A percentile compares a stretch with the other conserved stretches of the same genome.
Conservation (phyloP, 1,139 yeast species). For the Blastobotrys serpentis region DNA sequence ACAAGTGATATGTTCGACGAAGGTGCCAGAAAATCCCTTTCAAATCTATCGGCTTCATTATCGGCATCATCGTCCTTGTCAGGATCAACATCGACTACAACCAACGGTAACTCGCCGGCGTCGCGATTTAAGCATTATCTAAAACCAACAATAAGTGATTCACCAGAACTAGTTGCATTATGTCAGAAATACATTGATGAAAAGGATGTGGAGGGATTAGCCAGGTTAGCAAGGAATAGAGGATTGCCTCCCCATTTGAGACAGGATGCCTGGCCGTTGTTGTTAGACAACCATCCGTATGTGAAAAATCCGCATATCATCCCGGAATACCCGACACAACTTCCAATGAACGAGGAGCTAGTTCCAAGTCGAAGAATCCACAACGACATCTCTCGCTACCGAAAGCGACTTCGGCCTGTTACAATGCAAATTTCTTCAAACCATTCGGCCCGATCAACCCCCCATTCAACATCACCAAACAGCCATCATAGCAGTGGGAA, state of each 20-base stretch:
- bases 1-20: slow-evolving; percentile 7
- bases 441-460: slow-evolving; percentile 23
- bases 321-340: slow-evolving; percentile 46
- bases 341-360: slow-evolving; percentile 17
- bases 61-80: slow-evolving; percentile 32
- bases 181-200: slow-evolving; percentile 46
- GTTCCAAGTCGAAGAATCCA: slow-evolving; percentile 34
- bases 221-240: slow-evolving; percentile 74
- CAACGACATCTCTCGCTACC: slow-evolving; percentile 37
- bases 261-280: slow-evolving; percentile 78
- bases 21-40: slow-evolving; percentile 22
- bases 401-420: slow-evolving; percentile 20
- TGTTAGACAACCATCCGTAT: slow-evolving; percentile 80
- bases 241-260: slow-evolving; percentile 86
- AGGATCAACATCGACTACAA: slow-evolving; percentile 17
- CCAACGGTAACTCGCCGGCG: slow-evolving; percentile 17
- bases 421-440: slow-evolving; percentile 17
- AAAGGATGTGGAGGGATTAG: slow-evolving; percentile 65
- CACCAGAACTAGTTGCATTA: slow-evolving; percentile 36
- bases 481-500: slow-evolving; percentile 9
- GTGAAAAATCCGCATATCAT: slow-evolving; percentile 69
- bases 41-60: slow-evolving; percentile 30
- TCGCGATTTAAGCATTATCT: slow-evolving; percentile 39
- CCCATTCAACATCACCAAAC: slow-evolving; percentile 22
- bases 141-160: slow-evolving; percentile 39